These are phyloP conservation scores for Penicillium atrosanguineum DNA, from an alignment of 495 filamentous ascomycete species.

Conservation along the genomic window DNA sequence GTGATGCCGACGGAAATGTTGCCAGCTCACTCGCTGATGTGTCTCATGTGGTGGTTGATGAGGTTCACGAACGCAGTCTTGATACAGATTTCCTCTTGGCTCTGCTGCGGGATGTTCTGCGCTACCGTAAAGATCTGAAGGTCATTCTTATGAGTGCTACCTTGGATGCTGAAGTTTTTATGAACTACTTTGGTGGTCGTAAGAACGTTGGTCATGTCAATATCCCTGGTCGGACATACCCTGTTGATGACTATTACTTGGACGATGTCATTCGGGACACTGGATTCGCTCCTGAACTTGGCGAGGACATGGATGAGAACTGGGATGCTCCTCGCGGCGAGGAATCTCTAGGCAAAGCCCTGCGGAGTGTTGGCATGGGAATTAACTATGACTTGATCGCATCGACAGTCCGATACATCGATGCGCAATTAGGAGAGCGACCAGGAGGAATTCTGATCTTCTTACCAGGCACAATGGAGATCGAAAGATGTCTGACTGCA, in stretches of 20 bases:
- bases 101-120: constrained; percentile 80
- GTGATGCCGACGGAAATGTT: constrained; percentile 71
- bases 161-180: constrained; percentile 84
- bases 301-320: constrained; percentile 37
- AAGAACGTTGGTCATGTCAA: constrained; percentile 72
- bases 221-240: constrained; percentile 86
- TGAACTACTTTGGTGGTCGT: constrained; percentile 72
- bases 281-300: constrained; percentile 57
- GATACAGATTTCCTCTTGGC: constrained; percentile 94
- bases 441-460: constrained; percentile 92
- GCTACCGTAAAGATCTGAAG: constrained; percentile 74
- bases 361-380: constrained; percentile 73
- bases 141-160: constrained; percentile 98
- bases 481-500: constrained; percentile 72
- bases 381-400: constrained; percentile 93
- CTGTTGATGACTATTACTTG: constrained; percentile 85
- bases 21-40: constrained; percentile 80
- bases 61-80: constrained; percentile 93
- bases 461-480: constrained; percentile 81
- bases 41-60: constrained; percentile 93
- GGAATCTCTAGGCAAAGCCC: constrained; percentile 57
- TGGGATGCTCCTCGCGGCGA: constrained; percentile 33
- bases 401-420: constrained; percentile 74
- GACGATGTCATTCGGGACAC: constrained; percentile 84
- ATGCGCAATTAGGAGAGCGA: constrained; percentile 63